These are phyloP conservation scores for Macaranga tanarius DNA, from an alignment of 441 rosid species.

Conservation along the genomic window DNA sequence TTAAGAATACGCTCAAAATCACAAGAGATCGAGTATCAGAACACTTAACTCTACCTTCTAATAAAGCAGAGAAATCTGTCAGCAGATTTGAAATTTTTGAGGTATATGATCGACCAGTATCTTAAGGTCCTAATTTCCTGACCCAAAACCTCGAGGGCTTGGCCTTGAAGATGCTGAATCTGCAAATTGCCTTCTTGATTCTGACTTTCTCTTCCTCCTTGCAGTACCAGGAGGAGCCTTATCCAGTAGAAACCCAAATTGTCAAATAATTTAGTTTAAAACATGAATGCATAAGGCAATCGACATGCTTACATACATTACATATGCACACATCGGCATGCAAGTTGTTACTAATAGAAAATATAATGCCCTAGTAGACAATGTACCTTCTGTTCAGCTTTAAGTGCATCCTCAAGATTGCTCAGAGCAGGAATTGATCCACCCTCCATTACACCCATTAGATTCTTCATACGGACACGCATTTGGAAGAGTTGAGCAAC, in stretches of 20 bases:
- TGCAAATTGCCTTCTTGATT: slow-evolving; percentile 58
- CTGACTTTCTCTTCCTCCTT: slow-evolving; percentile 71
- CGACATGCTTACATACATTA: background rate
- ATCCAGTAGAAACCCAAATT: slow-evolving; percentile 7
- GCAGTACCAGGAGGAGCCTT: slow-evolving; percentile 94
- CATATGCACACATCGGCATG: background rate
- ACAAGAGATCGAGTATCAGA: background rate
- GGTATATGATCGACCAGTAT: background rate
- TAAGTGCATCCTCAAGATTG: slow-evolving; percentile 79
- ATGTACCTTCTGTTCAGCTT: slow-evolving; percentile 75
- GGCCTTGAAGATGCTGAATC: slow-evolving; percentile 60
- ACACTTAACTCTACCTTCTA: background rate
- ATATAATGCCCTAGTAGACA: background rate
- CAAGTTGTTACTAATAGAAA: background rate
- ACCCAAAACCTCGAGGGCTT: slow-evolving; percentile 81
- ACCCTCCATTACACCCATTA: slow-evolving; percentile 93
- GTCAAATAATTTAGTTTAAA: slow-evolving; percentile 6
- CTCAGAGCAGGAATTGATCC: slow-evolving; percentile 89
- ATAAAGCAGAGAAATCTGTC: background rate
- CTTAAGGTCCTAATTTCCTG: slow-evolving; percentile 42
- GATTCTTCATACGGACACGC: slow-evolving; percentile 94
- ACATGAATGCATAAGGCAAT: background rate
- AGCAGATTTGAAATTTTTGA: background rate
- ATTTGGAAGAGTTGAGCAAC: slow-evolving; percentile 98
- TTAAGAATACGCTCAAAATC: background rate